These are phyloP conservation scores for Eucalyptus polybractea DNA, from an alignment of 345 rosid genomes.

Conservation along the genomic window DNA sequence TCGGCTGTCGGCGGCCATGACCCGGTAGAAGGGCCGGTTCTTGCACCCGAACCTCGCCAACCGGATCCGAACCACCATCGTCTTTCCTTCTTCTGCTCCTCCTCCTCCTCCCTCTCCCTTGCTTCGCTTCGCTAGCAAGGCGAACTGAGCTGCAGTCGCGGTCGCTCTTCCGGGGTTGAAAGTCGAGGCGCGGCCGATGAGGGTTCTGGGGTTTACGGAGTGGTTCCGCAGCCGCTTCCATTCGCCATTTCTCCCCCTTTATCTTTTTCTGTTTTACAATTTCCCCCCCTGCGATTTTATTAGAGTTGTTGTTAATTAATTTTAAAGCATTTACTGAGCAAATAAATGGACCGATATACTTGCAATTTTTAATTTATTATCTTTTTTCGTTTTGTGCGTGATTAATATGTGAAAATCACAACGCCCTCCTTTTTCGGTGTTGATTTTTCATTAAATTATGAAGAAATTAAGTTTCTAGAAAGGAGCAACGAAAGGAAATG, in stretches of 20 bases:
- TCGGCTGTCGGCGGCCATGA: constrained; percentile 82
- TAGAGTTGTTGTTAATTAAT: not conserved
- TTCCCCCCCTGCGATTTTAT: not conserved
- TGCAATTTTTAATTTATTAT: not conserved
- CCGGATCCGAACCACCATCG: constrained; percentile 72
- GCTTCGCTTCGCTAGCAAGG: not conserved
- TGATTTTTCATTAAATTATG: too few relatives aligned
- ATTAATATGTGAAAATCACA: too few relatives aligned
- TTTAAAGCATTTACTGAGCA: not conserved
- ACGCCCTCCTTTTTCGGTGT: too few relatives aligned
- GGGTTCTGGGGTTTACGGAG: not conserved
- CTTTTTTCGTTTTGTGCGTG: not conserved
- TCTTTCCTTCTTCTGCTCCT: not conserved
- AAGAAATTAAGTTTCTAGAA: too few relatives aligned
- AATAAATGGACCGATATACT: not conserved
- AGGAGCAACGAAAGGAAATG: too few relatives aligned
- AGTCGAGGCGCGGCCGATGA: not conserved
- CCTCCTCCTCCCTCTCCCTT: not conserved
- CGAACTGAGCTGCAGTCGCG: not conserved
- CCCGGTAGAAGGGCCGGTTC: constrained; percentile 66
- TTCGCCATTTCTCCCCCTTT: not conserved
- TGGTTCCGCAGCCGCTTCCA: not conserved
- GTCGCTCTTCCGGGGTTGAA: not conserved
- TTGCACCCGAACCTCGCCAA: constrained; percentile 74
- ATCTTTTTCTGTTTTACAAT: not conserved